Percentiles rank a stretch among this genome's conserved stretches.
Evolutionary conservation across 2,329 filamentous ascomycete genomes (phyloP).

Genomic region (Paramyrothecium roridum): DNA sequence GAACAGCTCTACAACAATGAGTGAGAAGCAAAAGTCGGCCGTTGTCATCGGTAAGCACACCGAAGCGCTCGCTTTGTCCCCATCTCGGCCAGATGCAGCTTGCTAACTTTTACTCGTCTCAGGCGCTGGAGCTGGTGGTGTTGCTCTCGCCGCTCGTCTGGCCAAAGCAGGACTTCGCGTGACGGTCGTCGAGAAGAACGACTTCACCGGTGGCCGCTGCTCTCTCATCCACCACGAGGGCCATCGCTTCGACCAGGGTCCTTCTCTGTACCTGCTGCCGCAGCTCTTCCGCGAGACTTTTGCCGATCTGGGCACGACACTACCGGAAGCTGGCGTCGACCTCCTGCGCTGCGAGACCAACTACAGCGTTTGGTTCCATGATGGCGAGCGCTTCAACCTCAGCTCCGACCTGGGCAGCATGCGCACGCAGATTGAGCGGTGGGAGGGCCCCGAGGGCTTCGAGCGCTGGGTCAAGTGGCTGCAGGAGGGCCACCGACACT

Average conservation of each 20-base stretch:
- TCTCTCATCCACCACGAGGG: slow-evolving; percentile 59
- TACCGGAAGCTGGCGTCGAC: slow-evolving; percentile 63
- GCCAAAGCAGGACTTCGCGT: slow-evolving; percentile 68
- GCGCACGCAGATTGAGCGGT: slow-evolving; percentile 69
- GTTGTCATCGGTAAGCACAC: slow-evolving; percentile 21
- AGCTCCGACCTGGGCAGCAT: slow-evolving; percentile 68
- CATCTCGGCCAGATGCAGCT: neutral
- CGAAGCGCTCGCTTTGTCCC: neutral
- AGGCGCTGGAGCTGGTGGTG: slow-evolving; percentile 70
- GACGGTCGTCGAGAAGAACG: slow-evolving; percentile 77
- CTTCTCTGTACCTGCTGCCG: slow-evolving; percentile 69
- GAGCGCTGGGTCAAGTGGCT: slow-evolving; percentile 66
- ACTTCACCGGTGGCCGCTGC: slow-evolving; percentile 69
- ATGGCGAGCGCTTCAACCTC: slow-evolving; percentile 60
- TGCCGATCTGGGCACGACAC: slow-evolving; percentile 62
- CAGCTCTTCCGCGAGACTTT: slow-evolving; percentile 69
- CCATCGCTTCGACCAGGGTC: slow-evolving; percentile 72
- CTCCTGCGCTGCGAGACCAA: slow-evolving; percentile 72
- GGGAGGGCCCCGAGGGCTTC: slow-evolving; percentile 70
- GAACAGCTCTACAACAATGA: neutral
- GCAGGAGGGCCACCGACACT: slow-evolving; percentile 65
- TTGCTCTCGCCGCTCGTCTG: slow-evolving; percentile 68
- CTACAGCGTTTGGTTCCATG: slow-evolving; percentile 71
- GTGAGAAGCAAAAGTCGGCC: slow-evolving; percentile 19
- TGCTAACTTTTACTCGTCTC: slow-evolving; percentile 6